Conservation (phyloP, 352 stramenopile species). For the Pythium scleroteichum region DNA sequence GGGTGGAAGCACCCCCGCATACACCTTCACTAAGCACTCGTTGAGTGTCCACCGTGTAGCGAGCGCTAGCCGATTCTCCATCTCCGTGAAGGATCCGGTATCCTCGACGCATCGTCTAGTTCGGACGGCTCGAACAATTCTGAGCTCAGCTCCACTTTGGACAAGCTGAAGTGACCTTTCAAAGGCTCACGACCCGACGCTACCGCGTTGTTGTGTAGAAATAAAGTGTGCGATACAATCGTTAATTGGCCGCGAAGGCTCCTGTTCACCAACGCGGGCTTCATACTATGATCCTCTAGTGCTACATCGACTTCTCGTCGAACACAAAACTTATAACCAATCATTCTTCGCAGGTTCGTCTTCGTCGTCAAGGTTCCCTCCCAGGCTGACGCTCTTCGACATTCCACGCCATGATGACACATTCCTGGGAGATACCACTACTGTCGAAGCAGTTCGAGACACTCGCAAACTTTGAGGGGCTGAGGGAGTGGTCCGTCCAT, state of each 20-base stretch:
- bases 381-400: conserved; percentile 79
- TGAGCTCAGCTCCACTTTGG: neutral
- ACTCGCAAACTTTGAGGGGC: conserved; percentile 46
- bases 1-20: too few relatives aligned
- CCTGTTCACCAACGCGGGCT: conserved; percentile 25
- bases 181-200: neutral
- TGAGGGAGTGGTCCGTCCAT: conserved; percentile 31
- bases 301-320: conserved; percentile 28
- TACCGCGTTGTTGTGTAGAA: neutral
- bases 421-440: conserved; percentile 50
- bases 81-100: conserved; percentile 20
- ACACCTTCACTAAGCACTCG: conserved; percentile 24
- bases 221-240: conserved; percentile 3
- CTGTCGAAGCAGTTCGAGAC: conserved; percentile 42
- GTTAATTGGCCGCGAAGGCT: conserved; percentile 19
- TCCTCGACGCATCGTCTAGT: conserved; percentile 8
- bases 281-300: conserved; percentile 30
- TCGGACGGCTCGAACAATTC: neutral
- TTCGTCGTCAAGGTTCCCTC: conserved; percentile 52
- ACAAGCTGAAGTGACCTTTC: conserved; percentile 10
- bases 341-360: conserved; percentile 72
- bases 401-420: conserved; percentile 42
- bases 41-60: neutral
- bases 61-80: neutral
- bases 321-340: conserved; percentile 63